phyloP scores from a whole-genome alignment of 2,329 filamentous ascomycete genomes.

The Cordyceps farinosa region DNA sequence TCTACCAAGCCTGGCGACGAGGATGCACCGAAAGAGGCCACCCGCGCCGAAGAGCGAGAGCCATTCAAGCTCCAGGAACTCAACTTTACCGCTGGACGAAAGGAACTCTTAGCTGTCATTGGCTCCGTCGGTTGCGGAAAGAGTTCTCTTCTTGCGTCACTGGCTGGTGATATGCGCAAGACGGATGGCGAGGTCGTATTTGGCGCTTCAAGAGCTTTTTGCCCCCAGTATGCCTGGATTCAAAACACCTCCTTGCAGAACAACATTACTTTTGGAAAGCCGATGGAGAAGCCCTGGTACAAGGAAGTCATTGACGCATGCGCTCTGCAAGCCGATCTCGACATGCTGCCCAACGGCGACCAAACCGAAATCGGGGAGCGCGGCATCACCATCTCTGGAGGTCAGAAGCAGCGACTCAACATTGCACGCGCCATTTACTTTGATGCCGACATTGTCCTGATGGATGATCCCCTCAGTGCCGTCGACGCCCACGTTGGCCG shows the following conservation, averaged over 20 bases:
- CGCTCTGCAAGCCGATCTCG: constrained; percentile 77
- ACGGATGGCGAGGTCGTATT: constrained; percentile 70
- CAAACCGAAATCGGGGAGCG: constrained; percentile 91
- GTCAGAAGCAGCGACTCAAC: constrained; percentile 92
- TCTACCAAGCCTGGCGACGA: constrained; percentile 24
- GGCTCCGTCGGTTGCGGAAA: constrained; percentile 89
- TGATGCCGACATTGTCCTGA: constrained; percentile 62
- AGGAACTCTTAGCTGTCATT: constrained; percentile 81
- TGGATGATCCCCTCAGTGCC: constrained; percentile 67
- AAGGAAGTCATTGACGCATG: constrained; percentile 78
- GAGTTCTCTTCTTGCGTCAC: constrained; percentile 78
- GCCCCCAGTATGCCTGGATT: constrained; percentile 97
- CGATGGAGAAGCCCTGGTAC: constrained; percentile 74
- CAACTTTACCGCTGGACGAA: constrained; percentile 63
- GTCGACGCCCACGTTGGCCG: constrained; percentile 68
- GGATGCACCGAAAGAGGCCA: constrained; percentile 37
- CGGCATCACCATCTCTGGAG: constrained; percentile 91
- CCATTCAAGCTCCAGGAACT: constrained; percentile 71
- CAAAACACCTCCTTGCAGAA: constrained; percentile 84
- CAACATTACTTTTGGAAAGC: constrained; percentile 88
- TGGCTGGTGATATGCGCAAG: constrained; percentile 92
- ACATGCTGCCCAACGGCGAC: constrained; percentile 90
- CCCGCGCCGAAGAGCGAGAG: constrained; percentile 54
- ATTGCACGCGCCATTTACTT: constrained; percentile 81
- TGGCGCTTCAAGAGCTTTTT: constrained; percentile 81